Percentiles rank a stretch among this genome's conserved stretches.
phyloP scores from a whole-genome alignment of 441 rosid species.

The Croton setiger region DNA sequence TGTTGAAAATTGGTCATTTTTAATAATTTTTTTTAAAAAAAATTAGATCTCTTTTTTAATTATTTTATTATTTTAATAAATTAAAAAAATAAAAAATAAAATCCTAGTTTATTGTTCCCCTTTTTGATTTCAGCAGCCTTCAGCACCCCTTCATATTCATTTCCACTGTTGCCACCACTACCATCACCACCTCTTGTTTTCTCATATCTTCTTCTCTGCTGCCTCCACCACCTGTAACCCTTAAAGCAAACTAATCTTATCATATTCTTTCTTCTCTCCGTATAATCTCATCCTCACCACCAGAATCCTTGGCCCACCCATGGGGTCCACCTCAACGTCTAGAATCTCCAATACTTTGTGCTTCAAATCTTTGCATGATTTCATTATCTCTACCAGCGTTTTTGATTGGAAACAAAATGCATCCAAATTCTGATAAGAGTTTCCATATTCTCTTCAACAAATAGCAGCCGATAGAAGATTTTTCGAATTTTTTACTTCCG shows the following conservation, averaged over 20 bases:
- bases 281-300: slow-evolving; percentile 87
- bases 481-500: slow-evolving; percentile 38
- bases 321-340: slow-evolving; percentile 85
- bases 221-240: slow-evolving; percentile 73
- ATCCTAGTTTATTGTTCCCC: too few relatives aligned
- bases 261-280: slow-evolving; percentile 42
- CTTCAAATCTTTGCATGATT: slow-evolving; percentile 52
- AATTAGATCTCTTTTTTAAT: too few relatives aligned
- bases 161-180: too few relatives aligned
- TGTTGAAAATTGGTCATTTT: too few relatives aligned
- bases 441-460: slow-evolving; percentile 70
- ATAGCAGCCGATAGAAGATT: slow-evolving; percentile 54
- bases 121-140: too few relatives aligned
- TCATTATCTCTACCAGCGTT: slow-evolving; percentile 57
- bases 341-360: slow-evolving; percentile 70
- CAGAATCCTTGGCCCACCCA: slow-evolving; percentile 84
- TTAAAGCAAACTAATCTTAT: slow-evolving; percentile 63
- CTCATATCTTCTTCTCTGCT: slow-evolving; percentile 69
- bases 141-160: too few relatives aligned
- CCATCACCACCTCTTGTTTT: too few relatives aligned
- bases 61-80: too few relatives aligned
- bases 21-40: too few relatives aligned
- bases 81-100: too few relatives aligned
- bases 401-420: slow-evolving; percentile 78
- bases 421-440: slow-evolving; percentile 52